phyloP scores from a whole-genome alignment of 805 yeast species.

The Saturnispora sekii region DNA sequence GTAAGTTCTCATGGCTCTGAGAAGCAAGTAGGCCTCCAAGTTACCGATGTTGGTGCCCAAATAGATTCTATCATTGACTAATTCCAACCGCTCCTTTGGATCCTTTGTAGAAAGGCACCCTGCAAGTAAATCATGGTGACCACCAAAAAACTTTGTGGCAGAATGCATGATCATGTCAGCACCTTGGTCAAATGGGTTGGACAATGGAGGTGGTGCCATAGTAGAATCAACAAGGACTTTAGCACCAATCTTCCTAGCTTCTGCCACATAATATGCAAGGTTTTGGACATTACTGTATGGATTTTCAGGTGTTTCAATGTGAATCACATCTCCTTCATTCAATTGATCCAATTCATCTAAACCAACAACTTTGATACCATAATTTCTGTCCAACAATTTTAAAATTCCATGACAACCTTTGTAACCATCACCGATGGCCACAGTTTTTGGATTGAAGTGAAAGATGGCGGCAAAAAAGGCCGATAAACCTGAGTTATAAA shows the following conservation, averaged over 20 bases:
- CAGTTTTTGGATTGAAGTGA: constrained; percentile 55
- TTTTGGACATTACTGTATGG: constrained; percentile 67
- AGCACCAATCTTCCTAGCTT: constrained; percentile 75
- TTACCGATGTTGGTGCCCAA: constrained; percentile 76
- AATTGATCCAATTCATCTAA: constrained; percentile 41
- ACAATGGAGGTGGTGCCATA: constrained; percentile 88
- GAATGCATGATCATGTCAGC: constrained; percentile 90
- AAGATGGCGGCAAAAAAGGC: constrained; percentile 73
- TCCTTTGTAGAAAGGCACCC: constrained; percentile 70
- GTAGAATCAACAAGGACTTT: constrained; percentile 72
- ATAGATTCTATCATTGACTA: constrained; percentile 54
- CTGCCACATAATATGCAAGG: constrained; percentile 49
- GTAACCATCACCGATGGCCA: constrained; percentile 73
- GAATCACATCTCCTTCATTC: constrained; percentile 64
- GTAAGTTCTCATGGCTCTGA: constrained; percentile 74
- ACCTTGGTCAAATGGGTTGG: constrained; percentile 70
- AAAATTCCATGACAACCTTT: constrained; percentile 77
- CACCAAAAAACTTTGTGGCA: constrained; percentile 89
- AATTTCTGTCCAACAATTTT: constrained; percentile 49
- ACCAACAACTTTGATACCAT: constrained; percentile 41
- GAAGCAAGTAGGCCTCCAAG: constrained; percentile 61
- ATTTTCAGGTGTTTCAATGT: constrained; percentile 81
- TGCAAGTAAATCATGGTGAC: constrained; percentile 87
- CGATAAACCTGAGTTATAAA: constrained; percentile 70
- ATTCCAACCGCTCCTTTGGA: constrained; percentile 31